Percentiles rank a stretch among this genome's conserved stretches.
phyloP scores from a whole-genome alignment of 306 rosid species.

The Spatholobus suberectus region DNA sequence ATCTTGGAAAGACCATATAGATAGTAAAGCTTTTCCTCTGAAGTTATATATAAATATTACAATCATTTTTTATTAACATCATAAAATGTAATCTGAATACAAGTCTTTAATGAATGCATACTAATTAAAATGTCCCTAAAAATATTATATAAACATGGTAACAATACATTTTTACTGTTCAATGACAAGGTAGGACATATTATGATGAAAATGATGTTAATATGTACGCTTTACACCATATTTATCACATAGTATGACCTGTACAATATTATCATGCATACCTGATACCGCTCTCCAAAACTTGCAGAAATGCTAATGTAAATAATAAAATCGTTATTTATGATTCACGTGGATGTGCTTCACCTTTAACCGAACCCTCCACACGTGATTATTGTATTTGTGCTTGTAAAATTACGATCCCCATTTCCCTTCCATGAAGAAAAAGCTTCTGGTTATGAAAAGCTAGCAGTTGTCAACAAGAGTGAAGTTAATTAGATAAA shows the following conservation, averaged over 20 bases:
- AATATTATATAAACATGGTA: too few species aligned
- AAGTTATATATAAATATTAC: too few species aligned
- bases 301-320: background rate
- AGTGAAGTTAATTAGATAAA: background rate
- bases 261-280: background rate
- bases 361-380: background rate
- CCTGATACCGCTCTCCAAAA: too few species aligned
- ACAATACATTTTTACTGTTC: too few species aligned
- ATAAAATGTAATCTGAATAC: too few species aligned
- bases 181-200: background rate
- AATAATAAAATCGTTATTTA: background rate
- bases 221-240: background rate
- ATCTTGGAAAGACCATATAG: too few species aligned
- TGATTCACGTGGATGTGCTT: conserved; percentile 13
- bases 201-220: background rate
- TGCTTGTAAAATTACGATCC: background rate
- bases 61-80: too few species aligned
- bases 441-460: background rate
- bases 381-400: background rate
- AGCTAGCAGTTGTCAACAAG: background rate
- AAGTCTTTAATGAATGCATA: too few species aligned
- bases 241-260: background rate
- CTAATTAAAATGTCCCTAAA: too few species aligned
- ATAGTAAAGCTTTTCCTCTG: too few species aligned
- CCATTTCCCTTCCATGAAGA: background rate